A percentile compares a stretch with the other conserved stretches of the same genome.
Evolutionary conservation across 768 basidiomycete genomes (phyloP).

Genomic region (Imleria badia): DNA sequence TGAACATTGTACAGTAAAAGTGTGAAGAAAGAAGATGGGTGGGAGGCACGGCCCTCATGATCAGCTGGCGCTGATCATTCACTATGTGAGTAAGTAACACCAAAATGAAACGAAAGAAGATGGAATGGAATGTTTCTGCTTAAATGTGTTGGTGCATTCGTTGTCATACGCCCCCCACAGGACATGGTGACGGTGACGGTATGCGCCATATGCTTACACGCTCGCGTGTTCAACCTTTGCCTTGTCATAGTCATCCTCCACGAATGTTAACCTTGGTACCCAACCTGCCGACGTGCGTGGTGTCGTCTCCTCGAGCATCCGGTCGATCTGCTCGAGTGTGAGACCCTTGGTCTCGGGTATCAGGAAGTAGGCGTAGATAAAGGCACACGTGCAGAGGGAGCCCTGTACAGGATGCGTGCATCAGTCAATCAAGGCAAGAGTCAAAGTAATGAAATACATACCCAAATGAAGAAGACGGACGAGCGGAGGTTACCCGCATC

Average conservation of each 20-base stretch:
- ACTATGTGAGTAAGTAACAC: too few species aligned
- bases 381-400: conserved; percentile 61
- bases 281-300: conserved; percentile 49
- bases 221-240: conserved; percentile 13
- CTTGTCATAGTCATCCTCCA: conserved; percentile 11
- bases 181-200: background rate
- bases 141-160: too few species aligned
- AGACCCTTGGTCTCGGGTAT: conserved; percentile 83
- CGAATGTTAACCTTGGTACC: conserved; percentile 23
- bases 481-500: conserved; percentile 47
- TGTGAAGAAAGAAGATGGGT: too few species aligned
- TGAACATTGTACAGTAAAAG: too few species aligned
- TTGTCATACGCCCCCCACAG: background rate
- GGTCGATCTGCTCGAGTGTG: conserved; percentile 82
- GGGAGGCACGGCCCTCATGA: too few species aligned
- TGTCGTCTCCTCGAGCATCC: conserved; percentile 68
- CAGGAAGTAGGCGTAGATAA: conserved; percentile 79
- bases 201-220: background rate
- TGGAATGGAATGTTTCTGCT: too few species aligned
- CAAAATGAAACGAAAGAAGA: too few species aligned
- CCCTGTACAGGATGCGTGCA: conserved; percentile 22
- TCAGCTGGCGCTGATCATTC: too few species aligned
- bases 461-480: conserved; percentile 90
- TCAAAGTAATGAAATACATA: conserved; percentile 26
- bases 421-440: background rate